Base-by-base conservation (phyloP, 2,329 filamentous ascomycete species). In the Penicillium sp. region DNA sequence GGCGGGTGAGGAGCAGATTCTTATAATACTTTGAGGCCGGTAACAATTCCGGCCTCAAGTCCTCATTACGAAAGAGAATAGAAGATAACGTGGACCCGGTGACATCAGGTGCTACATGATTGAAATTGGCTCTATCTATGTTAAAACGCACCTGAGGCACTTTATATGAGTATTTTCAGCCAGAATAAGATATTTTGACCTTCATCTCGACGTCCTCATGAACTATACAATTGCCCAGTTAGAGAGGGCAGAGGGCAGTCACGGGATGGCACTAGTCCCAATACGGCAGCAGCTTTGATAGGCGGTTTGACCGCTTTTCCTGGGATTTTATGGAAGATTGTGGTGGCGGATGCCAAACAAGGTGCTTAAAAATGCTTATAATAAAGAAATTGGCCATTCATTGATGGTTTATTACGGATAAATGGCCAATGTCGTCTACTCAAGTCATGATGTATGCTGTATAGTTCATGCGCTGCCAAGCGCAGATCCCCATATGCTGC, bases 11-110 rank as follows among this genome's bases (percentile, higher is more conserved):
- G 58, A 70, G 62, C 59, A 58, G 59, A 69, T 69, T 72, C 69
- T 76, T 77, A 76, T 76, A 76, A 75, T 67, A 61, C 61, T 66
- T 60, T 64, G 74, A 75, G 74, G 74, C 74, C 74, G 75, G 75
- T 72, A 76, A 74, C 67, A 72, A 76, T 77, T 73, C 74, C 74
- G 74, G 74, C 74, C 74, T 76, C 72, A 63, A 61, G 62, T 60
- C 59, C 65, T 62, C 65, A 75, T 73, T 73, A 74, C 72, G 66
- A 69, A 72, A 73, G 55, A 67, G 66, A 69, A 61, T 64, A 57
- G 40, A 55, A 62, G 57, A 63, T 55, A 44, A 60, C 62, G 66
- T 67, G 67, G 64, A 66, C 55, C 62, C 48, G 54, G 54, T 63
- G 59, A 66, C 59, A 56, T 60, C 58, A 42, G 54, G 42, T 40